phyloP scores from a whole-genome alignment of 345 rosid species.

The Eucalyptus tenuipes region DNA sequence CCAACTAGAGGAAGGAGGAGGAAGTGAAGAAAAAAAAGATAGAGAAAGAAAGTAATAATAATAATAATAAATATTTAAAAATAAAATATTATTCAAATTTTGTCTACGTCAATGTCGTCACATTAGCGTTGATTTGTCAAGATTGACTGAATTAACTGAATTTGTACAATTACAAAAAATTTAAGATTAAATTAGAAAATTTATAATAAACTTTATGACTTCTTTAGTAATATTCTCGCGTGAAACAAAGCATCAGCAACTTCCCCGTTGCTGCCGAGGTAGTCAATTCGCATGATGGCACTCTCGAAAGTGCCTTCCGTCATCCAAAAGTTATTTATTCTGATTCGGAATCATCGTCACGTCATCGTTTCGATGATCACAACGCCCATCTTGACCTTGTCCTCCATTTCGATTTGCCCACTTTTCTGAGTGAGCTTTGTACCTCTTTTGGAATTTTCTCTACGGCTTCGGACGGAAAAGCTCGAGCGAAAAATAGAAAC shows the following conservation, averaged over 20 bases:
- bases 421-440: background rate
- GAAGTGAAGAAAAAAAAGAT: rapidly evolving
- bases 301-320: background rate
- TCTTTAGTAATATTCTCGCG: rapidly evolving
- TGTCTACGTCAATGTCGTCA: rapidly evolving
- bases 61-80: too few species aligned
- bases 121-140: too few species aligned
- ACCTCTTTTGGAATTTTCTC: background rate
- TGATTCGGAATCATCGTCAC: background rate
- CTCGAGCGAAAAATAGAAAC: background rate
- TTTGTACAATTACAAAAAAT: rapidly evolving
- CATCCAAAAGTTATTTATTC: background rate
- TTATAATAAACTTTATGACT: rapidly evolving
- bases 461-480: background rate
- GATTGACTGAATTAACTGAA: rapidly evolving
- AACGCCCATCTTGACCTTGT: background rate
- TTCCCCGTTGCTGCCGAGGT: background rate
- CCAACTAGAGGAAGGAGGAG: too few species aligned
- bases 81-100: too few species aligned
- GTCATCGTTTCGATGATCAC: background rate
- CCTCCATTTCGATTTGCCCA: background rate
- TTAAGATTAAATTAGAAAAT: rapidly evolving
- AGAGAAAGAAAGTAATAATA: too few species aligned
- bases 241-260: background rate
- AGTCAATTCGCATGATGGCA: background rate